These are phyloP conservation scores for Arthonia radiata DNA, from an alignment of 495 filamentous ascomycete genomes.

Conservation along the genomic window DNA sequence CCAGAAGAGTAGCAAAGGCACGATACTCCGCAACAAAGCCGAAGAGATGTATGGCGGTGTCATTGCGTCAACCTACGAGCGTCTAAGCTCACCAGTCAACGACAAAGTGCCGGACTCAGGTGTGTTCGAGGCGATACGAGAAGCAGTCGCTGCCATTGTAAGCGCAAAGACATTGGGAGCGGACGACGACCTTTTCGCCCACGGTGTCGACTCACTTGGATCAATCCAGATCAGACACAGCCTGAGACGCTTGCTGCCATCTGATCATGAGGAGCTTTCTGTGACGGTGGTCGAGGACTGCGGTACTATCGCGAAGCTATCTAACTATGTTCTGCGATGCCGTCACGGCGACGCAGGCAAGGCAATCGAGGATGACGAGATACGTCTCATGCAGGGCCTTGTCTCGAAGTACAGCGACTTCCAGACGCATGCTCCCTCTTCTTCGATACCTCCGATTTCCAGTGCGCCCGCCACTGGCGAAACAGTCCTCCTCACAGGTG, in stretches of 20 bases:
- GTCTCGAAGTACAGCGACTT: slow-evolving; percentile 17
- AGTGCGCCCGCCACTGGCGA: slow-evolving; percentile 4
- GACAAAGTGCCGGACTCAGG: slow-evolving; percentile 9
- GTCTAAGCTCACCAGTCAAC: not conserved
- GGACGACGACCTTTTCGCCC: slow-evolving; percentile 25
- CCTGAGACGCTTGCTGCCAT: slow-evolving; percentile 18
- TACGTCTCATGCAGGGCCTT: slow-evolving; percentile 17
- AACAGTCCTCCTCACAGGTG: slow-evolving; percentile 26
- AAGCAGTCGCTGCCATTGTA: slow-evolving; percentile 10
- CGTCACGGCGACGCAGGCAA: slow-evolving; percentile 12
- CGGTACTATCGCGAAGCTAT: slow-evolving; percentile 21
- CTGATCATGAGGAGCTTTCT: slow-evolving; percentile 10
- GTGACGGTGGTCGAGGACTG: slow-evolving; percentile 24
- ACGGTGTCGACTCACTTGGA: slow-evolving; percentile 30
- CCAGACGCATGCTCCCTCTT: slow-evolving; percentile 9
- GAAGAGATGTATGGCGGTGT: slow-evolving; percentile 15
- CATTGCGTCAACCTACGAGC: slow-evolving; percentile 19
- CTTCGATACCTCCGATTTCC: slow-evolving; percentile 17
- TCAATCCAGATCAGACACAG: slow-evolving; percentile 21
- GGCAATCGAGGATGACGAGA: slow-evolving; percentile 10
- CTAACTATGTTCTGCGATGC: slow-evolving; percentile 19
- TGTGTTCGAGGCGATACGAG: slow-evolving; percentile 7
- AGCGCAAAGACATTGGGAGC: slow-evolving; percentile 1
- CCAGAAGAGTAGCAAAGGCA: slow-evolving; percentile 29
- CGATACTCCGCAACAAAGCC: slow-evolving; percentile 18